Conservation (phyloP, 371 early-diverging fungal genomes). For the Massospora cicadina region DNA sequence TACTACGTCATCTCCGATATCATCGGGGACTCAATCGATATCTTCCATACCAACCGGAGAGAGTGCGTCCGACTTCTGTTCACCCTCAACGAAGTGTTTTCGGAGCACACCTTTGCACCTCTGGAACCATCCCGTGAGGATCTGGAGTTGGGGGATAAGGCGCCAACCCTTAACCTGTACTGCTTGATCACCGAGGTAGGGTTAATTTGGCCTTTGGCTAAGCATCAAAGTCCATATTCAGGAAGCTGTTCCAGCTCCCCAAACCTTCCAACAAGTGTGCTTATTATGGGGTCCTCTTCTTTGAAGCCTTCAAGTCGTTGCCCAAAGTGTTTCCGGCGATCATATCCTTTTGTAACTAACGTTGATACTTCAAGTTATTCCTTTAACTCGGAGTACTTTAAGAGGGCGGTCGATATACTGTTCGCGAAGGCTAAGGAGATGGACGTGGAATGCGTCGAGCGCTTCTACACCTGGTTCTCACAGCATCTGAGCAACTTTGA, state of each 20-base stretch:
- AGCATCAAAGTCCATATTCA: conserved; percentile 17
- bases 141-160: conserved; percentile 12
- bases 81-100: conserved; percentile 33
- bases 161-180: not conserved
- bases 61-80: conserved; percentile 55
- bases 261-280: conserved; percentile 37
- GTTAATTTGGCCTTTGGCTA: not conserved
- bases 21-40: conserved; percentile 48
- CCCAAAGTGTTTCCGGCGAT: conserved; percentile 40
- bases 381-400: conserved; percentile 13
- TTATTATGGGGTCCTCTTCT: conserved; percentile 63
- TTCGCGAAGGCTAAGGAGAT: conserved; percentile 42
- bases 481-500: conserved; percentile 85
- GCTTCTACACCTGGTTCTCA: conserved; percentile 72
- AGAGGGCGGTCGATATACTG: conserved; percentile 29
- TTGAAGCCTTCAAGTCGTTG: conserved; percentile 63
- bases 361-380: not conserved
- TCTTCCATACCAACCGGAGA: conserved; percentile 64
- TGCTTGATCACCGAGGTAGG: conserved; percentile 13
- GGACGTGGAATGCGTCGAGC: conserved; percentile 70
- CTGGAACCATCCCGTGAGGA: conserved; percentile 13
- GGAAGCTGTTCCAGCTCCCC: conserved; percentile 52
- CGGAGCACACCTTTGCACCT: conserved; percentile 22
- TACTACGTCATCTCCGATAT: conserved; percentile 32
- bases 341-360: conserved; percentile 21